phyloP scores from a whole-genome alignment of 2,329 filamentous ascomycete genomes.

The Tolypocladium guangdongense region DNA sequence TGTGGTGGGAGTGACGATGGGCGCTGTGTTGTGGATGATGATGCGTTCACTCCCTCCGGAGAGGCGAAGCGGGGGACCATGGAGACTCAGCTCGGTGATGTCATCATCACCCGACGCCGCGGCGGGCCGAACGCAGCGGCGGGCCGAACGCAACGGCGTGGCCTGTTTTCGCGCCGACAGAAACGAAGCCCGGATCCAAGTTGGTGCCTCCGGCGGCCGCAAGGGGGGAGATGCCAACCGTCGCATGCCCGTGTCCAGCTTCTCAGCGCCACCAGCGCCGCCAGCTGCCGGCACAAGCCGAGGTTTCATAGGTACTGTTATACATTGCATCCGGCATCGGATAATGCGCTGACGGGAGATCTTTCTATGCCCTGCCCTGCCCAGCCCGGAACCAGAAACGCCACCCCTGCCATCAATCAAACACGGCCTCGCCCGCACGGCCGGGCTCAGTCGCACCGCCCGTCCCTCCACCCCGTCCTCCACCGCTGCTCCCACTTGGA shows the following conservation, averaged over 20 bases:
- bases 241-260: not conserved
- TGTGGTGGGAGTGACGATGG: too few species aligned
- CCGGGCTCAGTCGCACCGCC: conserved; percentile 41
- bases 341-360: not conserved
- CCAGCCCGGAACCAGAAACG: not conserved
- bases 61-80: too few species aligned
- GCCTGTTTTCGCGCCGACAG: not conserved
- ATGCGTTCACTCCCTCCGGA: not conserved
- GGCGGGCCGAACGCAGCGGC: too few species aligned
- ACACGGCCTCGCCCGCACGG: not conserved
- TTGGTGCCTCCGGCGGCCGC: not conserved
- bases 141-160: not conserved
- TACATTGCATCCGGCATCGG: not conserved
- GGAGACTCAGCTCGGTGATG: conserved; percentile 4
- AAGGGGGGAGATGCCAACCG: not conserved
- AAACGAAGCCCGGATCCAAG: not conserved
- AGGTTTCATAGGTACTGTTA: not conserved
- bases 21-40: too few species aligned
- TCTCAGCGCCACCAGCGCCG: too few species aligned
- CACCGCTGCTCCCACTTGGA: conserved; percentile 85
- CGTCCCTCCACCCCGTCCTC: conserved; percentile 77
- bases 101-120: too few species aligned
- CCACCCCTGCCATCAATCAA: too few species aligned
- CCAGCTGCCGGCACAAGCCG: not conserved
- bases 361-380: not conserved